These are phyloP conservation scores for Trichoderma endophyticum DNA, from an alignment of 2,329 filamentous ascomycete genomes.

Conservation along the genomic window DNA sequence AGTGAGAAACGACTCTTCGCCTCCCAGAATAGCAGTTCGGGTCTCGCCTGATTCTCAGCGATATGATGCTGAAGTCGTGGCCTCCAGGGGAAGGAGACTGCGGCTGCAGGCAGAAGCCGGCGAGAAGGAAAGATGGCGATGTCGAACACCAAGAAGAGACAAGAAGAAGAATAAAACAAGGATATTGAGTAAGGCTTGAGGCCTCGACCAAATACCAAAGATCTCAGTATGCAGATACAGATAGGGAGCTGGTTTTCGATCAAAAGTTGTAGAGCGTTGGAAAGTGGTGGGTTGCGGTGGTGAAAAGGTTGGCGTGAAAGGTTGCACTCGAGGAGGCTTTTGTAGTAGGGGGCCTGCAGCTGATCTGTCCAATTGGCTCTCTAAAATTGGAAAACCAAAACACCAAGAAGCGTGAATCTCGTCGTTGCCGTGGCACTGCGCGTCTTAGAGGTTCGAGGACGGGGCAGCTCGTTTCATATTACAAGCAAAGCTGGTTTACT, in stretches of 20 bases:
- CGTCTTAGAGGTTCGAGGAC: background rate
- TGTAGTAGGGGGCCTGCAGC: background rate
- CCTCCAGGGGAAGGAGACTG: background rate
- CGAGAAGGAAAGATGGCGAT: background rate
- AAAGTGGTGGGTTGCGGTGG: background rate
- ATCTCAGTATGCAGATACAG: background rate
- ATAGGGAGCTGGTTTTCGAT: background rate
- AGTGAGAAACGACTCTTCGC: background rate
- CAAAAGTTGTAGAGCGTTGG: background rate
- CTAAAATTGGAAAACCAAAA: background rate
- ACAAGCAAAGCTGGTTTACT: background rate
- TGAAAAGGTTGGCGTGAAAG: background rate
- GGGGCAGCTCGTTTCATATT: background rate
- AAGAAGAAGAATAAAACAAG: background rate
- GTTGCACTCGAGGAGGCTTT: background rate
- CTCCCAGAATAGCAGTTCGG: background rate
- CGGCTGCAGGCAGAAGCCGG: background rate
- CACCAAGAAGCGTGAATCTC: background rate
- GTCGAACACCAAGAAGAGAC: background rate
- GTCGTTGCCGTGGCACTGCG: background rate
- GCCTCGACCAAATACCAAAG: background rate
- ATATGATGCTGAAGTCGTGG: background rate
- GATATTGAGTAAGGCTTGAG: background rate
- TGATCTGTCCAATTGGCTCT: background rate
- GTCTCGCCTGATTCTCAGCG: background rate